Conservation (phyloP, 352 stramenopile genomes). For the Globisporangium megalacanthum region DNA sequence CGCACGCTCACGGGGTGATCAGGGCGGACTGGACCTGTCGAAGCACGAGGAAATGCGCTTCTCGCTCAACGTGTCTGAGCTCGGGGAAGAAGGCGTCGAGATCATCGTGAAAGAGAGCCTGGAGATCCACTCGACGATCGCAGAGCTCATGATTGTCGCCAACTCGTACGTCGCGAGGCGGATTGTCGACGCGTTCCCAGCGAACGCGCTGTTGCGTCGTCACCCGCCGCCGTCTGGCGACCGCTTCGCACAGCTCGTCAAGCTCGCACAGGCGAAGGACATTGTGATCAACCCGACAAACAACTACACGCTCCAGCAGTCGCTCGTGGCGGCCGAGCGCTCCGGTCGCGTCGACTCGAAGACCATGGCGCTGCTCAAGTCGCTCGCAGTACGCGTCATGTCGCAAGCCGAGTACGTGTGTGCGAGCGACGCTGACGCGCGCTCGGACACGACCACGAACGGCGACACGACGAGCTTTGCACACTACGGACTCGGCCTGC, state of each 20-base stretch:
- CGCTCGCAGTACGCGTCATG: slow-evolving; percentile 92
- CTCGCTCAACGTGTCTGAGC: slow-evolving; percentile 63
- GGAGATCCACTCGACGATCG: slow-evolving; percentile 93
- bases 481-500: slow-evolving; percentile 85
- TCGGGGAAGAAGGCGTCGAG: slow-evolving; percentile 69
- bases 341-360: slow-evolving; percentile 63
- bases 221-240: slow-evolving; percentile 76
- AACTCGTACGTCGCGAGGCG: slow-evolving; percentile 86
- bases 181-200: slow-evolving; percentile 78
- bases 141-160: slow-evolving; percentile 92
- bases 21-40: slow-evolving; percentile 74
- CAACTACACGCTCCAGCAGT: slow-evolving; percentile 83
- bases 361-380: slow-evolving; percentile 89
- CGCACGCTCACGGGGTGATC: slow-evolving; percentile 44
- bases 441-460: slow-evolving; percentile 27
- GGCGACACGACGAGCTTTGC: slow-evolving; percentile 57
- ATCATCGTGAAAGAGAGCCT: slow-evolving; percentile 88
- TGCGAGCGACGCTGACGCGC: slow-evolving; percentile 48
- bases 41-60: slow-evolving; percentile 85
- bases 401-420: slow-evolving; percentile 93
- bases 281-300: slow-evolving; percentile 70
- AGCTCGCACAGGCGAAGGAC: slow-evolving; percentile 61
- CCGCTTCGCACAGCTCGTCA: slow-evolving; percentile 70
- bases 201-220: slow-evolving; percentile 80
- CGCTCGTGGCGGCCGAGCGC: slow-evolving; percentile 45